phyloP scores from a whole-genome alignment of 805 yeast species.

The Jamesozyma hellenica region DNA sequence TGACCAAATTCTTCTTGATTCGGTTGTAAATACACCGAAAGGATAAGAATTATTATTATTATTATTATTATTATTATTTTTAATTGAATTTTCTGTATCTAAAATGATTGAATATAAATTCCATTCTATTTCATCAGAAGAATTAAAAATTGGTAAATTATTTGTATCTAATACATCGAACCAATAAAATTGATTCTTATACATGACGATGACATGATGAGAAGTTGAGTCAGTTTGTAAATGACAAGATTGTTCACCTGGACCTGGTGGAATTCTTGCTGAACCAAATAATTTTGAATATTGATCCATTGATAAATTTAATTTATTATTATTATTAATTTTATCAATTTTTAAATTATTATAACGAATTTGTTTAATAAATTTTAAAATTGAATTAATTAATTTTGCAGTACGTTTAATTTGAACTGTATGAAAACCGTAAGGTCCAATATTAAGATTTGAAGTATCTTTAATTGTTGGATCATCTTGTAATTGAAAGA shows the following conservation, averaged over 20 bases:
- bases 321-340: constrained; percentile 40
- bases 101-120: constrained; percentile 67
- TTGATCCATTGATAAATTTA: constrained; percentile 81
- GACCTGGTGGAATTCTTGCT: constrained; percentile 70
- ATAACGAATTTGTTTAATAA: constrained; percentile 67
- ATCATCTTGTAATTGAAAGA: constrained; percentile 82
- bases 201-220: constrained; percentile 71
- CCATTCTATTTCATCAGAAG: constrained; percentile 64
- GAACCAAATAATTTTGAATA: constrained; percentile 81
- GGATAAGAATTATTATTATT: constrained; percentile 30
- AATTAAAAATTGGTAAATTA: constrained; percentile 53
- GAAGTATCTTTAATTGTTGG: constrained; percentile 44
- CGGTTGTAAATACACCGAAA: constrained; percentile 84
- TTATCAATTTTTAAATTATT: constrained; percentile 65
- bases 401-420: constrained; percentile 73
- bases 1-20: constrained; percentile 84
- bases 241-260: constrained; percentile 52
- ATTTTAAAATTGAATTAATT: constrained; percentile 66
- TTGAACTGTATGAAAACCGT: constrained; percentile 37
- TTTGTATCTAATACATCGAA: constrained; percentile 76
- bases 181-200: constrained; percentile 89
- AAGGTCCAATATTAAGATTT: constrained; percentile 21
- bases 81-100: constrained; percentile 36
- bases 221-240: constrained; percentile 72
- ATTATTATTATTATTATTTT: constrained; percentile 35